Percentiles rank a stretch among this genome's conserved stretches.
Evolutionary conservation across 2,329 filamentous ascomycete species (phyloP).

Genomic region (Fusarium decemcellulare): DNA sequence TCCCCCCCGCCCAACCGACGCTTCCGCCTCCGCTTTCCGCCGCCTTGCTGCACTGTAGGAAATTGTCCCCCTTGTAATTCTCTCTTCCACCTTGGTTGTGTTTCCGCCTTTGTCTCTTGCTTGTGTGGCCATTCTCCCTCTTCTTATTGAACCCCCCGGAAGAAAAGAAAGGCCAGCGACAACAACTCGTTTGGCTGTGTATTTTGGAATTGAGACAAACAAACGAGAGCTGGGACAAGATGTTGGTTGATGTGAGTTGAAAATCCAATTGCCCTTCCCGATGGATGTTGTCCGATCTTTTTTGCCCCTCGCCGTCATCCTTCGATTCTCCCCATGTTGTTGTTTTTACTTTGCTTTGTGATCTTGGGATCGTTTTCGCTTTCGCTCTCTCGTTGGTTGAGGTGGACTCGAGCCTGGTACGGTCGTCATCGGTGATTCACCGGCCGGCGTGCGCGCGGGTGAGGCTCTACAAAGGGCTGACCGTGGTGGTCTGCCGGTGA

Average conservation of each 20-base stretch:
- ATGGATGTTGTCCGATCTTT: constrained; percentile 22
- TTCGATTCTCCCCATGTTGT: constrained; percentile 12
- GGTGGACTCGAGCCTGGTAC: constrained; percentile 3
- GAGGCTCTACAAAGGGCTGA: constrained; percentile 27
- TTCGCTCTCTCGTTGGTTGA: constrained; percentile 1
- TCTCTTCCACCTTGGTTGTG: constrained; percentile 22
- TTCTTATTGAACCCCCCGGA: constrained; percentile 21
- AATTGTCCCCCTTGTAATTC: constrained; percentile 40
- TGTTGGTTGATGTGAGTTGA: constrained; percentile 57
- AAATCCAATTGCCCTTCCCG: constrained; percentile 28
- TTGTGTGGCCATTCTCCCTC: constrained; percentile 31
- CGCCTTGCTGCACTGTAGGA: constrained; percentile 35
- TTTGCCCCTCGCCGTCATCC: neutral
- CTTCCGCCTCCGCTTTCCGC: constrained; percentile 35
- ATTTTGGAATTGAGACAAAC: constrained; percentile 16
- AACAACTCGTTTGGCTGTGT: constrained; percentile 16
- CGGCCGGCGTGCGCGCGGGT: constrained; percentile 17
- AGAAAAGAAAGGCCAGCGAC: constrained; percentile 1
- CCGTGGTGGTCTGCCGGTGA: constrained; percentile 24
- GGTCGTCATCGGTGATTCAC: constrained; percentile 30
- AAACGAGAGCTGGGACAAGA: constrained; percentile 30
- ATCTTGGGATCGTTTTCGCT: neutral
- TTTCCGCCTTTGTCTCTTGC: constrained; percentile 21
- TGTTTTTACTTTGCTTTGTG: constrained; percentile 10
- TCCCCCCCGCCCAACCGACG: constrained; percentile 25